Evolutionary conservation across 192 early-diverging fungal genomes (phyloP).

Genomic region (Phlyctochytrium planicorne): DNA sequence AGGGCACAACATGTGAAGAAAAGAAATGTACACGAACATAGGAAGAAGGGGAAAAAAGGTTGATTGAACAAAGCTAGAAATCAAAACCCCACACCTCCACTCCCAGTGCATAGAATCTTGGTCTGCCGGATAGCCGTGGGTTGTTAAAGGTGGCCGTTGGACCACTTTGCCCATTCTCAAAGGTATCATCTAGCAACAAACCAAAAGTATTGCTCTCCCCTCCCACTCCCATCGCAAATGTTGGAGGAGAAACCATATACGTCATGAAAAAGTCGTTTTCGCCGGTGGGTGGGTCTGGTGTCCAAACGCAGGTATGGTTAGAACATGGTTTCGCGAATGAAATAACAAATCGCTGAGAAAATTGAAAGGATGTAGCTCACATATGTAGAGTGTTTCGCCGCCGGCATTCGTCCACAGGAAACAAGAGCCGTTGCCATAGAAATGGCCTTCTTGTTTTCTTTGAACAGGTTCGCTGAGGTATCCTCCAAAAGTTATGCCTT

Average conservation of each 20-base stretch:
- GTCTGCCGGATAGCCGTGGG: background rate
- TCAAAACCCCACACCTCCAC: too few relatives aligned
- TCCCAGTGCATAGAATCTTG: too few relatives aligned
- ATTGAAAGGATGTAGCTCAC: background rate
- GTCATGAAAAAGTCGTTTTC: conserved; percentile 18
- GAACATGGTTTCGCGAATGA: too few relatives aligned
- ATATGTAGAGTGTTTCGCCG: conserved; percentile 4
- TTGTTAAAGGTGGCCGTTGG: conserved; percentile 19
- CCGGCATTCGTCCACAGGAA: conserved; percentile 17
- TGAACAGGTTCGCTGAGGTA: background rate
- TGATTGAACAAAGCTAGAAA: too few relatives aligned
- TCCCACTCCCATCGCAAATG: conserved; percentile 15
- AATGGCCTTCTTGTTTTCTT: background rate
- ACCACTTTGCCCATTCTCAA: conserved; percentile 13
- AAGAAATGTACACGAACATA: too few relatives aligned
- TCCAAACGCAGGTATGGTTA: too few relatives aligned
- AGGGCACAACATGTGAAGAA: too few relatives aligned
- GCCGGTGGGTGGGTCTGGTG: conserved; percentile 15
- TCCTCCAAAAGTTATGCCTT: background rate
- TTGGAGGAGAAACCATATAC: background rate
- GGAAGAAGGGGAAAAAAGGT: too few relatives aligned
- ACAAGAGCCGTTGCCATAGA: conserved; percentile 12
- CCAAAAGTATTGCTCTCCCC: conserved; percentile 13
- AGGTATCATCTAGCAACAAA: conserved; percentile 9
- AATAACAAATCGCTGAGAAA: too few relatives aligned